Evolutionary conservation across 805 yeast genomes (phyloP), one percentile per base, ranked within the genome.

Genomic region (Brettanomyces bruxellensis): DNA sequence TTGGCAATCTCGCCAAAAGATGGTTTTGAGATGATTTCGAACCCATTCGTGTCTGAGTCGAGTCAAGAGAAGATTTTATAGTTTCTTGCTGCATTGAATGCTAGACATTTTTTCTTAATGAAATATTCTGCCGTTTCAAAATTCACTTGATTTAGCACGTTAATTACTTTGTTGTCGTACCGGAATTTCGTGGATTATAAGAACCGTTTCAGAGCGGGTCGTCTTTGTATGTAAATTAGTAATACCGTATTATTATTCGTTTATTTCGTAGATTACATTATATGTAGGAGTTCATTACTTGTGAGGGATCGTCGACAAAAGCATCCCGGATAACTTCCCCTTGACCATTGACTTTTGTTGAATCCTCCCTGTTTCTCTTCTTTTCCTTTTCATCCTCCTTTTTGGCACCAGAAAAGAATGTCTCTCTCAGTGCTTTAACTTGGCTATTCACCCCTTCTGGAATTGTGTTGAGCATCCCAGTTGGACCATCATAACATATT

Each of bases 1-100:
- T 74, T 86, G 54, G 77, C 87, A 4, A 75, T 81, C 58, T 80
- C 90, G 3, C 91, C 95, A 23, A 73, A 76, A 36, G 81, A 83
- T 43, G 93, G 95, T 9, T 72, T 78, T 54, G 86, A 79, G 56
- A 67, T 70, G 47, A 83, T 86, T 57, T 81, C 76, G 41, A 85
- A 85, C 57, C 93, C 93, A 8, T 84, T 83, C 59, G 64, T 55
- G 11, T 39, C 34, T 6, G 42, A 40, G 28, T 30, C 13, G n/a
- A 25, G 14, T 28, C 30, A 40, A 8, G 34, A 40, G n/a, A n/a
- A 35, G 23, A 4, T 35, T n/a, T 35, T 35, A 35, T 35, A 35
- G 23, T 28, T 28, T 28, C 11, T 6, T 6, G 32, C 32, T 28
- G 9, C 11, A 9, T 28, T 28, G 32, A 28, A 28, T 28, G 32